Conservation (phyloP, 768 basidiomycete genomes). For the Clitopilus hobsonii region DNA sequence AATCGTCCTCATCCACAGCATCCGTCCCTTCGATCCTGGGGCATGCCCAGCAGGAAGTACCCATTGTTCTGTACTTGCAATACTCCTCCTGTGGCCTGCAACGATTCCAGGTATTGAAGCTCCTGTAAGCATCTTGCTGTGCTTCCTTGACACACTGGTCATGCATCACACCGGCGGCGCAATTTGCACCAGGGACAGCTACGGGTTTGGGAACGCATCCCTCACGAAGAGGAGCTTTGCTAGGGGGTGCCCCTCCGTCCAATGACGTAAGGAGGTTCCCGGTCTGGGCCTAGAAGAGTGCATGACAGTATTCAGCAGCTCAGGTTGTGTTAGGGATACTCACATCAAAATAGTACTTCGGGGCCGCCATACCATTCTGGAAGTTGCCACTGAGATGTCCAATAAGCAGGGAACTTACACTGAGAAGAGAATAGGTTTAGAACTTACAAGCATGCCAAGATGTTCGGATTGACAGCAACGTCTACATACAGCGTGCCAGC, state of each 20-base stretch:
- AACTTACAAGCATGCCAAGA: neutral
- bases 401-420: neutral
- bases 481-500: neutral
- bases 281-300: neutral
- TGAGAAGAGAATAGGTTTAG: neutral
- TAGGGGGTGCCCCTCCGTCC: neutral
- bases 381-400: too few relatives aligned
- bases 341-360: too few relatives aligned
- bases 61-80: neutral
- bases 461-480: neutral
- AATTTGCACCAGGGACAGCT: neutral
- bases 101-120: neutral
- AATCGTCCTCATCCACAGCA: neutral
- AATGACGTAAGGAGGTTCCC: neutral
- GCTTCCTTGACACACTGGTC: neutral
- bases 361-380: too few relatives aligned
- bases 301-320: too few relatives aligned
- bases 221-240: neutral
- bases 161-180: neutral
- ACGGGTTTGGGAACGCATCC: neutral
- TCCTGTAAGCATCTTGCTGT: neutral
- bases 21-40: neutral
- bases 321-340: too few relatives aligned
- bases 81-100: neutral
- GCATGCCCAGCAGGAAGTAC: neutral